A percentile compares a stretch with the other conserved stretches of the same genome.
Evolutionary conservation across 2,329 filamentous ascomycete species (phyloP).

Genomic region (Cladorrhinum sp.): DNA sequence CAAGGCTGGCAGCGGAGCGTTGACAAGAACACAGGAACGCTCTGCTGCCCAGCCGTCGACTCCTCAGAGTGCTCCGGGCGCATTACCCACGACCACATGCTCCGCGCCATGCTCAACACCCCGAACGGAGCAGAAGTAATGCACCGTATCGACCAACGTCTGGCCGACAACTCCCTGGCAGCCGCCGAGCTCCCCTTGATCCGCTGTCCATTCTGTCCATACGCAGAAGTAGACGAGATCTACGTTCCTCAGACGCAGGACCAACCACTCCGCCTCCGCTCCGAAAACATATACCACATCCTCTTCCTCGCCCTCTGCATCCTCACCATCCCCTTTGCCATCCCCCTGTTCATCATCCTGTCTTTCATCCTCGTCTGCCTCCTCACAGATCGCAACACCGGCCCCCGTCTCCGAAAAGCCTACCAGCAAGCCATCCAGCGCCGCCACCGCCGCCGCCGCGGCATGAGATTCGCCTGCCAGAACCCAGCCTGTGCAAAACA

Average conservation of each 20-base stretch:
- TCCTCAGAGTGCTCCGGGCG: constrained; percentile 69
- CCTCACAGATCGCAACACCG: constrained; percentile 42
- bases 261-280: constrained; percentile 56
- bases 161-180: constrained; percentile 72
- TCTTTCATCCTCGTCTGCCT: constrained; percentile 39
- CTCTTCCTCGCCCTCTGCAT: constrained; percentile 52
- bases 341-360: neutral
- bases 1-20: constrained; percentile 87
- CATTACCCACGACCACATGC: constrained; percentile 66
- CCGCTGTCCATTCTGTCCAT: constrained; percentile 85
- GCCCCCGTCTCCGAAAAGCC: constrained; percentile 38
- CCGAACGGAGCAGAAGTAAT: constrained; percentile 69
- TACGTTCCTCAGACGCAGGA: constrained; percentile 55
- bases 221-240: constrained; percentile 81
- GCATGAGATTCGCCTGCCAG: constrained; percentile 74
- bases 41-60: constrained; percentile 79
- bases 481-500: constrained; percentile 63
- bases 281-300: constrained; percentile 47
- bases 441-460: constrained; percentile 66
- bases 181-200: constrained; percentile 72
- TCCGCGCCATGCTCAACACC: constrained; percentile 67
- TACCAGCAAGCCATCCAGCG: constrained; percentile 61
- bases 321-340: constrained; percentile 49
- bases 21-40: constrained; percentile 65
- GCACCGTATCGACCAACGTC: constrained; percentile 71